These are phyloP conservation scores for Cenchrus americanus DNA, from an alignment of 176 grass and related monocot species.

Conservation along the genomic window DNA sequence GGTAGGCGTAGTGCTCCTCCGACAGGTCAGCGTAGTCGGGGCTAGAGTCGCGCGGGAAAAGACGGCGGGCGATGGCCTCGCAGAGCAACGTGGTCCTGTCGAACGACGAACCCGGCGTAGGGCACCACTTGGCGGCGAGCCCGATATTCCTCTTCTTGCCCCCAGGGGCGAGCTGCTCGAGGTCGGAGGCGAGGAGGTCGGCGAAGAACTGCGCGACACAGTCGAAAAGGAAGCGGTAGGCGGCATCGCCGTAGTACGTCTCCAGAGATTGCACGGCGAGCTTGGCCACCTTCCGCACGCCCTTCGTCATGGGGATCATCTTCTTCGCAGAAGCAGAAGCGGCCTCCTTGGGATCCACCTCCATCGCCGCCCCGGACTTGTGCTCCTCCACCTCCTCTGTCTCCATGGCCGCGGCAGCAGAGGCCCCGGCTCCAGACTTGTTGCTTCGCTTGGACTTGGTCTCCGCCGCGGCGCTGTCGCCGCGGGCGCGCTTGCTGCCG, in stretches of 20 bases:
- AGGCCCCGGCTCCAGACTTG: no score
- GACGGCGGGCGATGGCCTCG: conserved; percentile 43
- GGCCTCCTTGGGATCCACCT: background rate
- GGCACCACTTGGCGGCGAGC: conserved; percentile 58
- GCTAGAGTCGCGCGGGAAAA: conserved; percentile 41
- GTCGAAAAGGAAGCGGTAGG: conserved; percentile 63
- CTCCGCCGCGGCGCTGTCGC: no score
- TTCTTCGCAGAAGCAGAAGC: background rate
- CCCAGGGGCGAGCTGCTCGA: conserved; percentile 32
- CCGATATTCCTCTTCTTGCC: conserved; percentile 18
- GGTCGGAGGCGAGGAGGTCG: conserved; percentile 50
- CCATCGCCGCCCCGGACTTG: background rate
- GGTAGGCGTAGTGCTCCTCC: conserved; percentile 51
- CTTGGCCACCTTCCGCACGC: conserved; percentile 32
- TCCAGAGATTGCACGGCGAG: conserved; percentile 43
- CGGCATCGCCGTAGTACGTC: conserved; percentile 43
- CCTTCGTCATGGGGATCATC: conserved; percentile 1
- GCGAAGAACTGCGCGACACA: conserved; percentile 47
- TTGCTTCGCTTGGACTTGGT: background rate
- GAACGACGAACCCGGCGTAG: conserved; percentile 42
- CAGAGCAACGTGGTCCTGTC: conserved; percentile 52
- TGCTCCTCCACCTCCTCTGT: background rate
- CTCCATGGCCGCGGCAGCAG: no score
- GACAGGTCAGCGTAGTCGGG: conserved; percentile 34
- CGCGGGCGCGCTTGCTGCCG: background rate